These are phyloP conservation scores for Ceratocystis cubensis DNA, from an alignment of 2,329 filamentous ascomycete genomes.

Conservation along the genomic window DNA sequence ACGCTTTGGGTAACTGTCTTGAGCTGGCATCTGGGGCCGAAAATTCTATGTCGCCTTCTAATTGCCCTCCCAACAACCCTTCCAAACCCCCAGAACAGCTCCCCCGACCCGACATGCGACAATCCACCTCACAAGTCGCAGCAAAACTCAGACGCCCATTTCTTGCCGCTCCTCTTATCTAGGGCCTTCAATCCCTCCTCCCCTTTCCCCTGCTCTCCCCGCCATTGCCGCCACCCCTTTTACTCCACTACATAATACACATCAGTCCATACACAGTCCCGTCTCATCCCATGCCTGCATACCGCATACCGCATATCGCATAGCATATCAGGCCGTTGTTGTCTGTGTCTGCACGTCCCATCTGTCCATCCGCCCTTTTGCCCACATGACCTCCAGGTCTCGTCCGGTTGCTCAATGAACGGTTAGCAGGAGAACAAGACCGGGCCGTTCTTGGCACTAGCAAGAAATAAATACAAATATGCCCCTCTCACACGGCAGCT, in stretches of 20 bases:
- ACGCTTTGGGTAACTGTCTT: too few species aligned
- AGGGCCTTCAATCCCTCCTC: background rate
- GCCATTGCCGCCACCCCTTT: background rate
- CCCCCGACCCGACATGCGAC: background rate
- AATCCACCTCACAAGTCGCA: background rate
- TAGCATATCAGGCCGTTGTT: too few species aligned
- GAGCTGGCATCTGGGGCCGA: too few species aligned
- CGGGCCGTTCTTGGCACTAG: background rate
- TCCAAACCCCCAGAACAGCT: background rate
- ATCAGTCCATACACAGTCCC: slow-evolving; percentile 6
- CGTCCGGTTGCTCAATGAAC: background rate
- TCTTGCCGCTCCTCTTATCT: background rate
- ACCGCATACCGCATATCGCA: background rate
- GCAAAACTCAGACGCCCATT: too few species aligned
- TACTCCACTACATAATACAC: background rate
- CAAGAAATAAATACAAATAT: too few species aligned
- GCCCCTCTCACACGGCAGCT: too few species aligned
- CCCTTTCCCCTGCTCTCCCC: background rate
- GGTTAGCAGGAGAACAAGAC: background rate
- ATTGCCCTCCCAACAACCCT: too few species aligned
- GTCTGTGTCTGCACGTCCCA: background rate
- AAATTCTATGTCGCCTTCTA: too few species aligned
- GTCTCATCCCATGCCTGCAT: slow-evolving; percentile 9
- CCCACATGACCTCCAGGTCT: background rate
- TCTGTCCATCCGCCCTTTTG: background rate